These are phyloP conservation scores for Yamadazyma atmosphaerica DNA, from an alignment of 1,139 yeast genomes.

Conservation along the genomic window DNA sequence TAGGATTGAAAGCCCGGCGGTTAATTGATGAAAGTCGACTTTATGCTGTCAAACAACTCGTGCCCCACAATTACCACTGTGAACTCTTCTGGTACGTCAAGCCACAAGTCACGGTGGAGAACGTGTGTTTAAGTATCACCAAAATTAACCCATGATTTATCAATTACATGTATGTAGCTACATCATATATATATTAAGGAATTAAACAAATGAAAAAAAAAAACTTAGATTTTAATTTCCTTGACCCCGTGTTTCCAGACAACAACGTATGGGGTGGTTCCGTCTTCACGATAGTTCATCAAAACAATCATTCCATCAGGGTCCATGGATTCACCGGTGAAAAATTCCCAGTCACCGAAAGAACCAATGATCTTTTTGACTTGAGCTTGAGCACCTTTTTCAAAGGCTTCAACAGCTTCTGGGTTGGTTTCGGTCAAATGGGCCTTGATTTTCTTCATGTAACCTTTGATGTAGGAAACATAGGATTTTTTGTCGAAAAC, in stretches of 20 bases:
- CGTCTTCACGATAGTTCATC: conserved; percentile 99
- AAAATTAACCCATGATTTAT: not conserved
- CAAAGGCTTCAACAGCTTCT: conserved; percentile 81
- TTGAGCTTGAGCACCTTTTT: conserved; percentile 94
- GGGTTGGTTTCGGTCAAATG: conserved; percentile 86
- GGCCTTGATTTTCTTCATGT: conserved; percentile 95
- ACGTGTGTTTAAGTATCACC: conserved; percentile 51
- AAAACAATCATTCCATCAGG: conserved; percentile 98
- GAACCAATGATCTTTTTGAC: conserved; percentile 93
- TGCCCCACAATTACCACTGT: conserved; percentile 34
- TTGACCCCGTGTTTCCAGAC: conserved; percentile 98
- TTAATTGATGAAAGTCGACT: conserved; percentile 59
- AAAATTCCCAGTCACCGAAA: conserved; percentile 99
- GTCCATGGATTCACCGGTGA: conserved; percentile 99
- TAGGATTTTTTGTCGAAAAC: conserved; percentile 96
- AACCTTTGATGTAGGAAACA: conserved; percentile 93
- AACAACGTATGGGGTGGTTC: conserved; percentile 94
- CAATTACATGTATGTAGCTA: not conserved
- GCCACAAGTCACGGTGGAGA: conserved; percentile 63
- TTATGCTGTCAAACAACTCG: conserved; percentile 41
- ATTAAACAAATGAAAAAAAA: conserved; percentile 1
- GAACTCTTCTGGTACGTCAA: conserved; percentile 61
- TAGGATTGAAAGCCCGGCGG: conserved; percentile 71
- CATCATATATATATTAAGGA: no score
- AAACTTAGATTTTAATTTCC: conserved; percentile 78